Base-by-base conservation (phyloP, 2,329 filamentous ascomycete genomes). In the Raffaelea albimanens region DNA sequence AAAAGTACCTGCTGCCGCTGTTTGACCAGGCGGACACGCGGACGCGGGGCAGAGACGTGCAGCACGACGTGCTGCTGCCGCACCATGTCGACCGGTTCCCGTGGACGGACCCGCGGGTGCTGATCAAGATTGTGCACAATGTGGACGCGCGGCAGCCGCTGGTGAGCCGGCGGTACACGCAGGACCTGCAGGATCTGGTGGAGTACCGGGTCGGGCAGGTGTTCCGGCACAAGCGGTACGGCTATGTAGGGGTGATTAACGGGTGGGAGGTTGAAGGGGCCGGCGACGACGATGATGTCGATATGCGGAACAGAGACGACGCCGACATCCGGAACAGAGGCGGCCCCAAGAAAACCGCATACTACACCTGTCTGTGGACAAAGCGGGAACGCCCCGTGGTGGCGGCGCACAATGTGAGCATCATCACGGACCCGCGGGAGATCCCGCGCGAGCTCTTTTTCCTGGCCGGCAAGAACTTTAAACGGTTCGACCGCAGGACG, bases 381-480 rank as follows among this genome's bases (percentile, higher is more conserved):
- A 44, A 18, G 19, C 23, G 2, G 75, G 83, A 85, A 40, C 87
- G 90, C n/a, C n/a, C n/a, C 58, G 82, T 90, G 3, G 64, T 71
- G 13, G 83, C 87, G 1, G 82, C 94, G 59, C 83, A 90, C 57
- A 95, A 90, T 56, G 84, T 96, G 48, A 68, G 81, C 49, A 65
- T 82, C n/a, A 67, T 87, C 39, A 62, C 59, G 5, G 65, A 76
- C 46, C 56, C 58, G 42, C 62, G 45, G 62, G 67, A 54, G 55
- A 70, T 83, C 2, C 72, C 76, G 0, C 66, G 75, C 4, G 57
- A 76, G 21, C 70, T 94, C 52, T 75, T 87, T 59, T 71, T 72
- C 41, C 65, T 86, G 55, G 87, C 89, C 3, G 93, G 93, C 1
- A 84, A 83, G 57, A 87, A 87, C 63, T 97, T 98, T 64, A 94